Evolutionary conservation across 129 eudicot species (phyloP).

Genomic region (Pseudognaphalium luteoalbum): DNA sequence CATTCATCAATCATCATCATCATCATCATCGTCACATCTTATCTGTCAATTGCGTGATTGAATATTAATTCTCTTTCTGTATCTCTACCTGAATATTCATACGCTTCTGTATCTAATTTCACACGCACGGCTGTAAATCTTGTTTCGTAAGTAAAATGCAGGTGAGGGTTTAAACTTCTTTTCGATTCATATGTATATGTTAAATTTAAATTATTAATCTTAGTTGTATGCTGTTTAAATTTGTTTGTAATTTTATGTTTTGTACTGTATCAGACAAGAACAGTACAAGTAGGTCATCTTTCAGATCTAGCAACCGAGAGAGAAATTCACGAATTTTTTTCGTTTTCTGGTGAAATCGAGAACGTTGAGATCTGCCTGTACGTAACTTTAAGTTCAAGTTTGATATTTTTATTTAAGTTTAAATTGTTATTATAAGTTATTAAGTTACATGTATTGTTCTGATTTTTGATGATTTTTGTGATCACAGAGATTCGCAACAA

Average conservation of each 20-base stretch:
- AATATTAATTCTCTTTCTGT: background rate
- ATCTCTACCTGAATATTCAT: constrained; percentile 18
- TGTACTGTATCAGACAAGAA: constrained; percentile 53
- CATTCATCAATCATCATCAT: constrained; percentile 10
- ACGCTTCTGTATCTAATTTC: constrained; percentile 17
- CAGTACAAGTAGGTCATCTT: constrained; percentile 69
- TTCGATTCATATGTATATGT: background rate
- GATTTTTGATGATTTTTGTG: constrained; percentile 15
- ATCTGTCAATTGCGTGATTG: constrained; percentile 30
- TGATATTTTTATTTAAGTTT: background rate
- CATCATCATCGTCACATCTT: constrained; percentile 13
- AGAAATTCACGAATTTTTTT: constrained; percentile 94
- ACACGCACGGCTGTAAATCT: constrained; percentile 6
- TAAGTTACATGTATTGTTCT: background rate
- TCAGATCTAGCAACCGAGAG: constrained; percentile 99
- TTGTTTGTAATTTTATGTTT: background rate
- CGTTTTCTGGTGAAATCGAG: constrained; percentile 90
- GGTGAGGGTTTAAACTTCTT: constrained; percentile 31
- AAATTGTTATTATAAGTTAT: background rate
- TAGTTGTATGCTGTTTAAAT: background rate
- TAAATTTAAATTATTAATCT: background rate
- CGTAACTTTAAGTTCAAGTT: constrained; percentile 22
- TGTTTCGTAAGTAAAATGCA: constrained; percentile 30
- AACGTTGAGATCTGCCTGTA: constrained; percentile 81
- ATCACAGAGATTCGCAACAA: constrained; percentile 64